Evolutionary conservation across 192 early-diverging fungal genomes (phyloP).

Genomic region (Funneliformis mosseae): DNA sequence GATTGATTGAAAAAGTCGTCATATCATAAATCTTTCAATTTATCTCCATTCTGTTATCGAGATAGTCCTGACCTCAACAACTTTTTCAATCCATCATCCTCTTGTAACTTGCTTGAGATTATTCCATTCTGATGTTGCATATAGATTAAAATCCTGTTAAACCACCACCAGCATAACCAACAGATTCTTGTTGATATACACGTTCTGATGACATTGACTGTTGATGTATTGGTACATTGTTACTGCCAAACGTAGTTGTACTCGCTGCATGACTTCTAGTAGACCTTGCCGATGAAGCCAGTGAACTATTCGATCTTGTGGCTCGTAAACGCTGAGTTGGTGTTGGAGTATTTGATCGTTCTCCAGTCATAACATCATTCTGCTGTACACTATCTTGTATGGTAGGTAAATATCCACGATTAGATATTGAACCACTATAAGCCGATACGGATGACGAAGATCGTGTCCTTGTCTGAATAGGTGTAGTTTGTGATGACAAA

Average conservation of each 20-base stretch:
- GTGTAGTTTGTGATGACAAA: background rate
- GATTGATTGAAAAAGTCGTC: too few species aligned
- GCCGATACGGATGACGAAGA: slow-evolving; percentile 20
- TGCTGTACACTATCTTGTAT: slow-evolving; percentile 22
- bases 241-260: background rate
- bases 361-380: background rate
- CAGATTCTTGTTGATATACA: slow-evolving; percentile 9
- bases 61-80: too few species aligned
- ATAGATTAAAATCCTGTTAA: background rate
- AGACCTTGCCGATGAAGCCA: background rate
- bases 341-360: background rate
- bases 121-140: too few species aligned
- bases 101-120: too few species aligned
- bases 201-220: background rate
- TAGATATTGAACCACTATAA: background rate
- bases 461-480: background rate
- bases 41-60: too few species aligned
- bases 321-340: background rate
- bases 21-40: too few species aligned
- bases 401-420: slow-evolving; percentile 19
- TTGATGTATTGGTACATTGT: background rate
- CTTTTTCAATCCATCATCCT: too few species aligned
- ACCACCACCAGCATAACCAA: slow-evolving; percentile 1
- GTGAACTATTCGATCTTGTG: slow-evolving; percentile 13
- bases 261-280: background rate